Evolutionary conservation across 495 filamentous ascomycete genomes (phyloP), one percentile per base, ranked within the genome.

Genomic region (Penicillium dipodomyicola): DNA sequence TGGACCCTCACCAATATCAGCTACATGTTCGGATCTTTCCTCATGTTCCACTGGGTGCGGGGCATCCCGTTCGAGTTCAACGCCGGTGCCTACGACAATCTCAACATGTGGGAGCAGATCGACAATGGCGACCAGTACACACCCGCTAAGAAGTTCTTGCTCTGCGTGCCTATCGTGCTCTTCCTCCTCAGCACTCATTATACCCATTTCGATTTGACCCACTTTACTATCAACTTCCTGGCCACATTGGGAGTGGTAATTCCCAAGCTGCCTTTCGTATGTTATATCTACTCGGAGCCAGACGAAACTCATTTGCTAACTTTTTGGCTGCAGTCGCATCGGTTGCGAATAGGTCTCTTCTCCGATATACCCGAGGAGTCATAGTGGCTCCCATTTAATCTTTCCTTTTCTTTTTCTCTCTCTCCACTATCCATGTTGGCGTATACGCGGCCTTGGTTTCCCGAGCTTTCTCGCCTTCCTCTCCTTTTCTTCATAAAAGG

Each of bases 41-140:
- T 98, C 68, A 98, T 97, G 94, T 98, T 98, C 73, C 94, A 98
- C 77, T 96, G 87, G 79, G 94, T 98, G 65, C 91, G 92, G 67
- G 94, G 94, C 69, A 91, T 97, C 50, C 94, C 94, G 15, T 98
- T 98, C 74, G 94, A 98, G 68, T 98, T 97, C 82, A 97, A 98
- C 70, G 86, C 91, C n/a, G 94, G 94, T 48, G 94, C 94, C 57
- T 98, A 96, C 78, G 94, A 98, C 75, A 97, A 97, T 69, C 82
- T 97, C 62, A 97, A 97, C 76, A 96, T 98, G 92, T 98, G 94
- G 94, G 94, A 98, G 79, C 94, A 98, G 79, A 98, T 98, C 69
- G 94, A 98, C 77, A 94, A 98, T 65, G 94, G 94, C 29, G 94
- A 94, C 71, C 94, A 98, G 70, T 98, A 97, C 77, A 98, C 94